phyloP scores from a whole-genome alignment of 2,329 filamentous ascomycete species.

The Claviceps digitariae region DNA sequence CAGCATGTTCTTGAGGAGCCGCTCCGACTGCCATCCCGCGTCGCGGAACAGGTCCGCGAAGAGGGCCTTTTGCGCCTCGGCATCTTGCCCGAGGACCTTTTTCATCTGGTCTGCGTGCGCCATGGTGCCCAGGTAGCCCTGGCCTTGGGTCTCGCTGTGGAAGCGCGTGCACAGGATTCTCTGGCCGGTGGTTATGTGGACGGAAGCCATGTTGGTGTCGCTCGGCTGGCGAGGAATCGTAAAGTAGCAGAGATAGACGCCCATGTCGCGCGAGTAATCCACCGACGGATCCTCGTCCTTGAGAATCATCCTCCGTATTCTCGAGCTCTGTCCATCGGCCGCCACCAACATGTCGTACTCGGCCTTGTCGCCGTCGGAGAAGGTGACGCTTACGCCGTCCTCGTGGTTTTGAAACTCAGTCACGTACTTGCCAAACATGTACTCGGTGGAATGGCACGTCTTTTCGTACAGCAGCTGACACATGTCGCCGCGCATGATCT shows the following conservation, averaged over 20 bases:
- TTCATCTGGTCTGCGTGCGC: conserved; percentile 13
- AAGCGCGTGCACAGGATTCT: conserved; percentile 20
- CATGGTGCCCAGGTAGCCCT: conserved; percentile 12
- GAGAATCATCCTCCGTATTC: conserved; percentile 12
- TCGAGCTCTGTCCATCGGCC: conserved; percentile 32
- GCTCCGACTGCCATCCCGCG: conserved; percentile 29
- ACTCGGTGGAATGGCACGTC: conserved; percentile 15
- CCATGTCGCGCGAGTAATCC: not conserved
- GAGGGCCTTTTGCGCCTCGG: conserved; percentile 18
- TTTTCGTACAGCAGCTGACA: conserved; percentile 33
- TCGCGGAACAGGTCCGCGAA: conserved; percentile 25
- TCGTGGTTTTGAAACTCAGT: conserved; percentile 16
- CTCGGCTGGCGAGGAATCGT: conserved; percentile 19
- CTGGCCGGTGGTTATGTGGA: conserved; percentile 21
- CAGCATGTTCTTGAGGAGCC: conserved; percentile 23
- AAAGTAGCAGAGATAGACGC: conserved; percentile 25
- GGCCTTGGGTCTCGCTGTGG: conserved; percentile 12
- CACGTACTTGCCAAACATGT: conserved; percentile 18
- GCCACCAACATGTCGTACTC: conserved; percentile 39
- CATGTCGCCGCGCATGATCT: conserved; percentile 47
- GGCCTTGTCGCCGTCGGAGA: conserved; percentile 29
- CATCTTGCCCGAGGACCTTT: conserved; percentile 8
- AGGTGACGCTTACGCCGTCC: conserved; percentile 19
- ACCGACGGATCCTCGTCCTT: conserved; percentile 14
- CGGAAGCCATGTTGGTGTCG: conserved; percentile 6